A percentile compares a stretch with the other conserved stretches of the same genome.
phyloP scores from a whole-genome alignment of 257 asterid species.

The Primulina tabacum region DNA sequence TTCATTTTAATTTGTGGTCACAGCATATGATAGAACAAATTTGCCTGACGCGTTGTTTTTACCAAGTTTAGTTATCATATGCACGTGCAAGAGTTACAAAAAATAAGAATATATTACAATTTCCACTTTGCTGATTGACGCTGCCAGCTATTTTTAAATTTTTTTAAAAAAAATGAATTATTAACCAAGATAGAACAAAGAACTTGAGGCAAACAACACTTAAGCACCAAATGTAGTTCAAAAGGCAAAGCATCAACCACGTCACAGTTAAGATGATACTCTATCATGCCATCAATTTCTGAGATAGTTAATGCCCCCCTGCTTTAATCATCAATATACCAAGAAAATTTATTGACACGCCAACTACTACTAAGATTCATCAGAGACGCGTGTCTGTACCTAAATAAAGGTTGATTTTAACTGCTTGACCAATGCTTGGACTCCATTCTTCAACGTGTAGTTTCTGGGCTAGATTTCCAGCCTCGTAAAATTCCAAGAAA shows the following conservation, averaged over 20 bases:
- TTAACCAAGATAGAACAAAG: neutral
- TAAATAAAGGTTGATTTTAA: slow-evolving; percentile 45
- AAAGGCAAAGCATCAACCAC: neutral
- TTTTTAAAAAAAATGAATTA: no score
- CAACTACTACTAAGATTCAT: slow-evolving; percentile 8
- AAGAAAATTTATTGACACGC: slow-evolving; percentile 6
- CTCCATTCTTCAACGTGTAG: slow-evolving; percentile 82
- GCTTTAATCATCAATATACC: neutral
- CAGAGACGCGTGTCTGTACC: slow-evolving; percentile 37
- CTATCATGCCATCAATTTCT: slow-evolving; percentile 10
- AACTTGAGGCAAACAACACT: neutral
- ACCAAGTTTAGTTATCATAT: neutral
- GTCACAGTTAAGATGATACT: slow-evolving; percentile 10
- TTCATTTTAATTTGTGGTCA: neutral
- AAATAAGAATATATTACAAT: no score
- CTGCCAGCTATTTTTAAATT: neutral
- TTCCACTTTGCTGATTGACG: neutral
- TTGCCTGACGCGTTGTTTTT: no score
- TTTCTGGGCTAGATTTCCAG: slow-evolving; percentile 70
- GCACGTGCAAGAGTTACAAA: no score
- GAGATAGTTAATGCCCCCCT: slow-evolving; percentile 5
- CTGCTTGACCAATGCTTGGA: slow-evolving; percentile 53
- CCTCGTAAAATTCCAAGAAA: slow-evolving; percentile 68
- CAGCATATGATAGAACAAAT: neutral
- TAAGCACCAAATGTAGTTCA: neutral